These are phyloP conservation scores for Balakata baccata DNA, from an alignment of 345 rosid genomes.

Conservation along the genomic window DNA sequence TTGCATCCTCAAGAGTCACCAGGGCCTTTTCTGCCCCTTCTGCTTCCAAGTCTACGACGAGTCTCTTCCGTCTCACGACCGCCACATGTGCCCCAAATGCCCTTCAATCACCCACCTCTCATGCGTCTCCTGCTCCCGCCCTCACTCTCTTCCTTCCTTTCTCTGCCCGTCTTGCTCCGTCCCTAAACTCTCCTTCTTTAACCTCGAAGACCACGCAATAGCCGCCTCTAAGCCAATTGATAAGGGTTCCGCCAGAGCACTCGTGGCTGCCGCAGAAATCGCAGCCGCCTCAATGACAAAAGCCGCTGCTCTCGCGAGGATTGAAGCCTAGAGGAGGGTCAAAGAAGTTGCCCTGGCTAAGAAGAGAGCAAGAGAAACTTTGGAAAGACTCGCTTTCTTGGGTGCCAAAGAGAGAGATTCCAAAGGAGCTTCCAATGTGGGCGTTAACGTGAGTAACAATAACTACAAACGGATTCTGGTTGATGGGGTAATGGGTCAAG, in stretches of 20 bases:
- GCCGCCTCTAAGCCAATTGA: background rate
- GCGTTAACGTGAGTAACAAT: too few relatives aligned
- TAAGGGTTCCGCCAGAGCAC: conserved; percentile 35
- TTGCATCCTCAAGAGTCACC: conserved; percentile 46
- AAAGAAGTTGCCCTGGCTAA: conserved; percentile 34
- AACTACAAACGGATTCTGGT: background rate
- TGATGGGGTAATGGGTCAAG: background rate
- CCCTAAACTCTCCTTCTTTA: conserved; percentile 46
- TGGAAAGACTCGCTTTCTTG: conserved; percentile 40
- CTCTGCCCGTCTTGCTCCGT: conserved; percentile 43
- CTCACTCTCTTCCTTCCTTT: conserved; percentile 26
- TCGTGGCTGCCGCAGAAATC: conserved; percentile 47
- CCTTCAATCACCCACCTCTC: conserved; percentile 43
- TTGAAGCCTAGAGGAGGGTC: conserved; percentile 40
- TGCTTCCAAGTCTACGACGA: conserved; percentile 36
- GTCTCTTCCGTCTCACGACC: conserved; percentile 17
- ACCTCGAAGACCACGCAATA: background rate
- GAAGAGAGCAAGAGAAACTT: conserved; percentile 46
- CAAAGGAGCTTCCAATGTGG: too few relatives aligned
- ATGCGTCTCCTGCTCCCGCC: conserved; percentile 29
- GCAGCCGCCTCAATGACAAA: conserved; percentile 34
- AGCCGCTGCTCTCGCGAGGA: conserved; percentile 29
- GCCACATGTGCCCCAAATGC: conserved; percentile 43
- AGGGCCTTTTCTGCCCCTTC: conserved; percentile 44
- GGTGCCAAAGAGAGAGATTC: conserved; percentile 13